Evolutionary conservation across 2,329 filamentous ascomycete species (phyloP).

Genomic region (Nigrospora osmanthi): DNA sequence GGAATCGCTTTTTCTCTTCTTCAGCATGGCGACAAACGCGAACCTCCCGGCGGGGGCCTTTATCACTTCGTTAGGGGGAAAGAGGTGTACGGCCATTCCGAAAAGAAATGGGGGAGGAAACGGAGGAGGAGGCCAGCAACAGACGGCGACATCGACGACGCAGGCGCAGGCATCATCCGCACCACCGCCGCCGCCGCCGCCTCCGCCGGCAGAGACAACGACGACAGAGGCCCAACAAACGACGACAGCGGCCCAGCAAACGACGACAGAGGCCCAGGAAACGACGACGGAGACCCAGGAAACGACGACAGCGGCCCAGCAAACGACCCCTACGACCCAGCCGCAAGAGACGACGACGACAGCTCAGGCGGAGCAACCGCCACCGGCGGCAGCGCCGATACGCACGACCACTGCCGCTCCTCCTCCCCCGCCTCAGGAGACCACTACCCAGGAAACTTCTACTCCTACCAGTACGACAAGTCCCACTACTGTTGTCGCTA

Average conservation of each 20-base stretch:
- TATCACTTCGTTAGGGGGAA: conserved; percentile 40
- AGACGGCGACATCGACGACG: conserved; percentile 12
- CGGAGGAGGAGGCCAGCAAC: conserved; percentile 11
- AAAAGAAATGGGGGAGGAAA: conserved; percentile 16
- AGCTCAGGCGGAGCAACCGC: not conserved
- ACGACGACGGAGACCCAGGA: no score
- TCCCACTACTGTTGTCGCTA: conserved; percentile 14
- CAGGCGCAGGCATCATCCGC: conserved; percentile 4
- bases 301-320: not conserved
- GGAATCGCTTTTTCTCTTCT: conserved; percentile 29
- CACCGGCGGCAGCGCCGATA: not conserved
- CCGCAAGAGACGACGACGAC: not conserved
- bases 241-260: not conserved
- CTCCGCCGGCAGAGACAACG: not conserved
- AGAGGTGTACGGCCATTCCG: conserved; percentile 46
- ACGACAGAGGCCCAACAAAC: not conserved
- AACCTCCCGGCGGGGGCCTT: conserved; percentile 38
- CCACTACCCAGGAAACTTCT: not conserved
- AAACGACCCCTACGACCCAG: not conserved
- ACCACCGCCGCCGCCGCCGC: not conserved
- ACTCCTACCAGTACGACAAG: conserved; percentile 27
- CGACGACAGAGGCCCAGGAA: no score
- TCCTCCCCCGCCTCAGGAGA: no score
- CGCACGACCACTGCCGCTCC: no score
- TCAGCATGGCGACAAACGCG: conserved; percentile 33